phyloP scores from a whole-genome alignment of 2,329 filamentous ascomycete species.

The Talaromyces sp. region DNA sequence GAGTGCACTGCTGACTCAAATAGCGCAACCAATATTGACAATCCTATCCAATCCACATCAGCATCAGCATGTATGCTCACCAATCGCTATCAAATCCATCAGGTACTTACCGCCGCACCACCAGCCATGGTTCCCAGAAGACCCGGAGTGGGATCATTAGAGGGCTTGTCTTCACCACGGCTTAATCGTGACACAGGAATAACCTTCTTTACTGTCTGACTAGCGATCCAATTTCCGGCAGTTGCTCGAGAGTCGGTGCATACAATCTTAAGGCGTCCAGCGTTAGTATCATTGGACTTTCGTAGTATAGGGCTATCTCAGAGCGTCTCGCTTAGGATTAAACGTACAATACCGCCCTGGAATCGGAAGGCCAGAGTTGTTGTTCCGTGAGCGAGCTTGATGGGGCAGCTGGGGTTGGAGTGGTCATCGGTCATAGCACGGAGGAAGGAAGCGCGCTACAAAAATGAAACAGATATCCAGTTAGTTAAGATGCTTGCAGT shows the following conservation, averaged over 20 bases:
- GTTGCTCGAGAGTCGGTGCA: slow-evolving; percentile 97
- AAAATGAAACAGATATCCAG: background rate
- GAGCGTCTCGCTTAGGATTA: background rate
- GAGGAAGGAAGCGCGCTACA: slow-evolving; percentile 86
- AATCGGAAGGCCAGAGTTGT: slow-evolving; percentile 98
- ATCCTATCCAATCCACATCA: slow-evolving; percentile 59
- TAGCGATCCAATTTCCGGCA: slow-evolving; percentile 98
- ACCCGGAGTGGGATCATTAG: slow-evolving; percentile 40
- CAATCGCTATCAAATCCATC: background rate
- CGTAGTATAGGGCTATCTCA: background rate
- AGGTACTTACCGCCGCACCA: slow-evolving; percentile 75
- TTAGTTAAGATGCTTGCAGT: slow-evolving; percentile 6
- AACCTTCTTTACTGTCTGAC: slow-evolving; percentile 99
- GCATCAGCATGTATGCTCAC: slow-evolving; percentile 14
- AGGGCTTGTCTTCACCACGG: slow-evolving; percentile 40
- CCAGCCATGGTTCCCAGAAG: slow-evolving; percentile 97
- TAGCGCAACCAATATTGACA: slow-evolving; percentile 99
- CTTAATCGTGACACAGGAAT: slow-evolving; percentile 59
- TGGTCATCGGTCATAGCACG: slow-evolving; percentile 96
- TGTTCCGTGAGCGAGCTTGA: slow-evolving; percentile 99
- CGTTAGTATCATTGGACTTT: background rate
- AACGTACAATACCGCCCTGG: slow-evolving; percentile 78
- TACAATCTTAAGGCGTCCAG: slow-evolving; percentile 65
- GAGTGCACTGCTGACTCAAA: slow-evolving; percentile 97
- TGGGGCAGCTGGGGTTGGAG: slow-evolving; percentile 93